Base-by-base conservation (phyloP, 371 early-diverging fungal species). In the Mortierella polycephala region DNA sequence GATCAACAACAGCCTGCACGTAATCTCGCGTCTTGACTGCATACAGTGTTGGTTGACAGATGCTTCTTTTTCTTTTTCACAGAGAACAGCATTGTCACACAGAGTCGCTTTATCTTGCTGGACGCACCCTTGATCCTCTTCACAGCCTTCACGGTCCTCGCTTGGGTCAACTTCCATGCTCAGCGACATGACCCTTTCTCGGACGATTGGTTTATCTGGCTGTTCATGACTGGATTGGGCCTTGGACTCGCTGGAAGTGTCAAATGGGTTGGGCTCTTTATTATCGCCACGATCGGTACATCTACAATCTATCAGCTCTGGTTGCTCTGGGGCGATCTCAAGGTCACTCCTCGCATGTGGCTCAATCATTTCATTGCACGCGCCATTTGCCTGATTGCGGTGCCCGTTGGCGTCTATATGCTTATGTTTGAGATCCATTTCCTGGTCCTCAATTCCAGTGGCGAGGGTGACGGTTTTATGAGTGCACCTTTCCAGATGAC, bases 211-310 rank as follows among this genome's bases (percentile, higher is more conserved):
- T 93, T 88, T 86, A 61, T 76, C 46, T 95, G 94, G 93, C 72
- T 95, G 53, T 53, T 83, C 10, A 41, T 86, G 51, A 94, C 95
- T 0, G 95, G 95, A 2, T 60, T 91, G 37, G 88, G 88, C 30
- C 64, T 94, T 66, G 95, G 93, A 0, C 82, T 91, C 51, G 85
- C 91, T 7, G 59, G 73, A 37, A 91, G 92, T 44, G 84, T 91
- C 76, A 97, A 97, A 81, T 94, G 96, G 94, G 96, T 96, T 20
- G 99, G 96, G 0, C 82, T 98, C 44, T 95, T 98, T 61, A 91
- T 92, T 1, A 86, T 97, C 63, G 94, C 92, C 7, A 82, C 92
- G 1, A 84, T 98, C 60, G 97, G 97, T 0, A 77, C 95, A n/a
- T 94, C 95, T 20, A 93, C 94, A 0, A 47, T 95, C 42, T 81